Conservation (phyloP, 2,329 filamentous ascomycete genomes). For the Dothidotthia symphoricarpi region DNA sequence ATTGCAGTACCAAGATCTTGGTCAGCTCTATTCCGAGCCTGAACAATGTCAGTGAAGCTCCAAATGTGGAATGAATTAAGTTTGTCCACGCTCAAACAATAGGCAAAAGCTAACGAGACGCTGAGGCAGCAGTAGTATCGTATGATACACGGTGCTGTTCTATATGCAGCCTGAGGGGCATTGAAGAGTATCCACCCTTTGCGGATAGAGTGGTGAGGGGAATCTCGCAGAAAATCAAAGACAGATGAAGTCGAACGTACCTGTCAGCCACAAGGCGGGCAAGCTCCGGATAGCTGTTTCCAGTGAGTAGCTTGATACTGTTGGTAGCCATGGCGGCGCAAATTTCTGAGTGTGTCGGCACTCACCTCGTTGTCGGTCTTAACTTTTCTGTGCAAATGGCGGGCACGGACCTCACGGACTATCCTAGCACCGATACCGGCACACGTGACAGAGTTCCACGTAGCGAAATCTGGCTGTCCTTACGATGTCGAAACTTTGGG, state of each 20-base stretch:
- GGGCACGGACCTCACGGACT: slow-evolving; percentile 22
- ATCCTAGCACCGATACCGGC: slow-evolving; percentile 15
- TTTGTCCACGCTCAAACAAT: neutral
- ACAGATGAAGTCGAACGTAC: slow-evolving; percentile 50
- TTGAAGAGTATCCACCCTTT: no score
- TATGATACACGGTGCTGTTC: no score
- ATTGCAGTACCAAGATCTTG: slow-evolving; percentile 77
- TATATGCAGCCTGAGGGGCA: no score
- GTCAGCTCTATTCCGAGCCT: slow-evolving; percentile 75
- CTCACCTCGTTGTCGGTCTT: slow-evolving; percentile 11
- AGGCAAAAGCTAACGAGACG: no score
- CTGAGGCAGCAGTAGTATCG: no score
- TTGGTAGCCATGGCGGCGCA: slow-evolving; percentile 62
- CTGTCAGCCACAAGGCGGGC: slow-evolving; percentile 67
- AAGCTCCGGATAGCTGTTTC: slow-evolving; percentile 71
- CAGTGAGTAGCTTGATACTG: slow-evolving; percentile 72
- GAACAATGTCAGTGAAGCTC: slow-evolving; percentile 20
- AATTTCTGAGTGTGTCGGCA: slow-evolving; percentile 15
- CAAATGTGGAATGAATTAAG: neutral
- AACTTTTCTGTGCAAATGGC: slow-evolving; percentile 22
- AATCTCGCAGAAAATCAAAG: neutral
- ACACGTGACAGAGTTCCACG: no score
- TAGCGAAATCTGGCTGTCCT: no score
- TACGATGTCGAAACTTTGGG: no score
- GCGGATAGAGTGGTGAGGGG: neutral